These are phyloP conservation scores for Immersiporthe knoxdaviesiana DNA, from an alignment of 2,329 filamentous ascomycete genomes.

Conservation along the genomic window DNA sequence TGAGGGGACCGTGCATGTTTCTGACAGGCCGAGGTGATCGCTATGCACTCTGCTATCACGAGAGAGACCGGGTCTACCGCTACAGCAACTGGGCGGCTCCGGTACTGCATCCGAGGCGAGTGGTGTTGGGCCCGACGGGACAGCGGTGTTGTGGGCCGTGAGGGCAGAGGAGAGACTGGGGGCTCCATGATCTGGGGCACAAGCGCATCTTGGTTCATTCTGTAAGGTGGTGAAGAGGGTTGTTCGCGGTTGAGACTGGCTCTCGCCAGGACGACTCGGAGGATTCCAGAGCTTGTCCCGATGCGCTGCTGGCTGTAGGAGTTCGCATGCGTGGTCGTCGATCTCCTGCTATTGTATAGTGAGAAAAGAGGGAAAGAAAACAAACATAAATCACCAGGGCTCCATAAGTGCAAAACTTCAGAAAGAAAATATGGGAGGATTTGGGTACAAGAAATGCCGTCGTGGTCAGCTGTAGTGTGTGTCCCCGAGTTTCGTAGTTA, in stretches of 20 bases:
- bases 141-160: conserved; percentile 35
- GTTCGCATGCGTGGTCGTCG: neutral
- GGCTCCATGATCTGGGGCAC: conserved; percentile 34
- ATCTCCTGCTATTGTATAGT: neutral
- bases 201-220: conserved; percentile 34
- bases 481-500: conserved; percentile 14
- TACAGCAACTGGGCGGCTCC: conserved; percentile 70
- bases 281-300: conserved; percentile 11
- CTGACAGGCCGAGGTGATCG: conserved; percentile 96
- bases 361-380: neutral
- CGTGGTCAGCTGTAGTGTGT: conserved; percentile 16
- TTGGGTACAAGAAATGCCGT: conserved; percentile 7
- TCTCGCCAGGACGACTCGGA: conserved; percentile 14
- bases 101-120: conserved; percentile 58
- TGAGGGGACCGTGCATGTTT: conserved; percentile 96
- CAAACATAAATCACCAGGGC: neutral
- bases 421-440: neutral
- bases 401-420: neutral
- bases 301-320: neutral
- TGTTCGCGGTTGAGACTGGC: conserved; percentile 8
- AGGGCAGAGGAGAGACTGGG: conserved; percentile 29
- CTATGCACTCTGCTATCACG: conserved; percentile 98
- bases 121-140: conserved; percentile 34
- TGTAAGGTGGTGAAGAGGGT: conserved; percentile 16
- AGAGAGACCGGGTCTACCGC: conserved; percentile 89